Evolutionary conservation across 1,139 yeast genomes (phyloP).

Genomic region (Diutina mesorugosa): DNA sequence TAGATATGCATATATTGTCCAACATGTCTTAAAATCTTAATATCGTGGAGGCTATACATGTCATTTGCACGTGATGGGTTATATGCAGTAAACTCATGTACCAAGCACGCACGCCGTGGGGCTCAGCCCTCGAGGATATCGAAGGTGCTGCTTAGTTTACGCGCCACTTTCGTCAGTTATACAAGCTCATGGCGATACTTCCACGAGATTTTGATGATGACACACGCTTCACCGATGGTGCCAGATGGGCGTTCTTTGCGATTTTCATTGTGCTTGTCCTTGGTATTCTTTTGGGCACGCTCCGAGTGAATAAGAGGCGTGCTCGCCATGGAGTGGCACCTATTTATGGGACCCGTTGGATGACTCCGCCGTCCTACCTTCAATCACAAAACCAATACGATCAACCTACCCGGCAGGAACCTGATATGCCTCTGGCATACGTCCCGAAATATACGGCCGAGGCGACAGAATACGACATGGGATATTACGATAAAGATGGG

Average conservation of each 20-base stretch:
- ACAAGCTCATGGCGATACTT: not conserved
- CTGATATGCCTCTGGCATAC: conserved; percentile 23
- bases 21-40: too few relatives aligned
- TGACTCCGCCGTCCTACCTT: conserved; percentile 79
- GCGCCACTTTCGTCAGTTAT: not conserved
- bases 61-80: not conserved
- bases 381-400: conserved; percentile 58
- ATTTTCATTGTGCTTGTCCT: conserved; percentile 35
- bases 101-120: not conserved
- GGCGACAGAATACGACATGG: conserved; percentile 62
- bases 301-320: conserved; percentile 50
- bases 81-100: not conserved
- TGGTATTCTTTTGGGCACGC: conserved; percentile 35
- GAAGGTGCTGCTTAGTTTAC: not conserved
- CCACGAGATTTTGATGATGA: not conserved
- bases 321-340: conserved; percentile 54
- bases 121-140: not conserved
- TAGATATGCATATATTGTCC: too few relatives aligned
- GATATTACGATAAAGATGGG: conserved; percentile 67
- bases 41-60: not conserved
- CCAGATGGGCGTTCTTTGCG: conserved; percentile 48
- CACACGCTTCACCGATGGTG: conserved; percentile 16
- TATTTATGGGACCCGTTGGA: conserved; percentile 75
- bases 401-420: conserved; percentile 22
- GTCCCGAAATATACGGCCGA: conserved; percentile 60